phyloP scores from a whole-genome alignment of 2,329 filamentous ascomycete genomes.

The Pestalotiopsis sp. region DNA sequence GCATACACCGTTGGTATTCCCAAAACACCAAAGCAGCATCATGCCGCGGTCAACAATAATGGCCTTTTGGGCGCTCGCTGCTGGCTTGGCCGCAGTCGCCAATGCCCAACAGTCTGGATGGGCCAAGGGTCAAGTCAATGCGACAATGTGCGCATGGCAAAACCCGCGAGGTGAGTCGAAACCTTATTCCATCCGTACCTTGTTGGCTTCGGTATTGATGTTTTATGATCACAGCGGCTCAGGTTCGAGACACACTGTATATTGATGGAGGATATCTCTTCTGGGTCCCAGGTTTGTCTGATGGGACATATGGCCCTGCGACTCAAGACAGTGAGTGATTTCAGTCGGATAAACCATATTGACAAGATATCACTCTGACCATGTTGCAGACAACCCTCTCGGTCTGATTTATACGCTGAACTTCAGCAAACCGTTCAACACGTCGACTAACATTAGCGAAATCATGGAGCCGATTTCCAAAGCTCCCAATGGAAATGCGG shows the following conservation, averaged over 20 bases:
- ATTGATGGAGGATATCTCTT: constrained; percentile 63
- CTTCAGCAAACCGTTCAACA: constrained; percentile 58
- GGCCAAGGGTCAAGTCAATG: constrained; percentile 54
- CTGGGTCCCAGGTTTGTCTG: constrained; percentile 53
- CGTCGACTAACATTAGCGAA: constrained; percentile 52
- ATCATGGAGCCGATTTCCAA: constrained; percentile 54
- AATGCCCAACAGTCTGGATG: constrained; percentile 51
- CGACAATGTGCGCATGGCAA: constrained; percentile 62
- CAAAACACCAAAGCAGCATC: constrained; percentile 12
- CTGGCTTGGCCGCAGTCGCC: constrained; percentile 30
- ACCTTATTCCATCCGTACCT: background rate
- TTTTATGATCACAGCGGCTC: constrained; percentile 49
- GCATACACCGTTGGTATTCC: constrained; percentile 16
- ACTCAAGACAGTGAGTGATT: constrained; percentile 44
- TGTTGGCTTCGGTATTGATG: background rate
- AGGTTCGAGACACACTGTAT: constrained; percentile 65
- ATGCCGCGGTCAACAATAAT: constrained; percentile 32
- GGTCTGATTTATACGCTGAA: constrained; percentile 61
- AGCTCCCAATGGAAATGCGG: constrained; percentile 41
- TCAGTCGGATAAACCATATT: background rate
- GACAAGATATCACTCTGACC: constrained; percentile 10
- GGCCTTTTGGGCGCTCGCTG: constrained; percentile 28
- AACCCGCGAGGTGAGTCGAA: constrained; percentile 36
- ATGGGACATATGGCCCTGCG: constrained; percentile 38
- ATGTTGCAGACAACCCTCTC: constrained; percentile 47